Evolutionary conservation across 129 eudicot species (phyloP).

Genomic region (Smallanthus sonchifolius): DNA sequence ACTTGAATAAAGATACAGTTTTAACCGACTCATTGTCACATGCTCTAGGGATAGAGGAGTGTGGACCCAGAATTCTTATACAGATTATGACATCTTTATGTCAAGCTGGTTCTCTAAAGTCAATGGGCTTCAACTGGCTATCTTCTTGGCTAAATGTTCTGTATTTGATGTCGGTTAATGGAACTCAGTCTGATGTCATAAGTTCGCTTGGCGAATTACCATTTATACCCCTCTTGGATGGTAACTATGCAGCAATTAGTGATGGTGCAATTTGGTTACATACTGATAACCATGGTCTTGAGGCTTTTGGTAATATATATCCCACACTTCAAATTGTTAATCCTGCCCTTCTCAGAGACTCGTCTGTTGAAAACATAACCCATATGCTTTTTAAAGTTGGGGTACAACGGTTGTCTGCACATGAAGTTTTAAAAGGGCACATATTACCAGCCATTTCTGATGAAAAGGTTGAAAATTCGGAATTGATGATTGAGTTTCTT

Average conservation of each 20-base stretch:
- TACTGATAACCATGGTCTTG: conserved; percentile 42
- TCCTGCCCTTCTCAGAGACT: conserved; percentile 37
- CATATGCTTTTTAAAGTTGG: conserved; percentile 62
- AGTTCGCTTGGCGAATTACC: conserved; percentile 38
- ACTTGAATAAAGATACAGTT: conserved; percentile 52
- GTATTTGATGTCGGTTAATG: conserved; percentile 35
- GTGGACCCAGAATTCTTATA: conserved; percentile 60
- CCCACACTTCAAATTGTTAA: conserved; percentile 52
- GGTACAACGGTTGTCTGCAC: conserved; percentile 58
- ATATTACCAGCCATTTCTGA: conserved; percentile 54
- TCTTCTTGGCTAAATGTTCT: conserved; percentile 57
- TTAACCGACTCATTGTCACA: conserved; percentile 60
- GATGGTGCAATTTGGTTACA: conserved; percentile 71
- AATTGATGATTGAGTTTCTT: conserved; percentile 54
- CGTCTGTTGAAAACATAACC: conserved; percentile 35
- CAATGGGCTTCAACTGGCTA: conserved; percentile 64
- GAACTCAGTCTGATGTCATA: conserved; percentile 38
- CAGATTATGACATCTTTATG: conserved; percentile 49
- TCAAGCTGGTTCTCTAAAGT: conserved; percentile 34
- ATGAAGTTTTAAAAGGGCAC: conserved; percentile 62
- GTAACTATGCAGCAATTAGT: conserved; percentile 45
- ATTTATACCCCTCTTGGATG: conserved; percentile 69
- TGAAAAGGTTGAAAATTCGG: conserved; percentile 30
- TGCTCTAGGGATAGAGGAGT: conserved; percentile 63
- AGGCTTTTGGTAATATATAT: conserved; percentile 47